Evolutionary conservation across 1,139 yeast species (phyloP), one percentile per base, ranked within the genome.

Genomic region (Geotrichum klebahnii): DNA sequence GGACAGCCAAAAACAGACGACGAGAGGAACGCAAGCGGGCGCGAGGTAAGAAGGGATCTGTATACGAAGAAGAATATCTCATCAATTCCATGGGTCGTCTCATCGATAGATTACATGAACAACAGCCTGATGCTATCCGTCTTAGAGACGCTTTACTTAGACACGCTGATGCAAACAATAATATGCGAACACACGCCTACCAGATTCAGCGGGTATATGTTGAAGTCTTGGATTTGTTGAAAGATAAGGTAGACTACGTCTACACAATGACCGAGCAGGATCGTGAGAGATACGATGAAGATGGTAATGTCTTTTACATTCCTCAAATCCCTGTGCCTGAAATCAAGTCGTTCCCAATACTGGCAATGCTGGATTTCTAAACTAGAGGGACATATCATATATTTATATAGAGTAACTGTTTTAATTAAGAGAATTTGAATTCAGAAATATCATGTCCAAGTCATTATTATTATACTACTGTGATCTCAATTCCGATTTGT

Each of bases 11-110:
- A 70, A 92, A 90, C 67, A 80, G 82, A 56, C 87, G 96, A 67
- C 80, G 98, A 60, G 97, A 92, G 68, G 98, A 92, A 66, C 81
- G 98, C 62, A 94, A 94, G 71, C 79, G 82, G 56, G 99, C 98
- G 1, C 81, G 96, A 61, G 98, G 98, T 53, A 87, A 95, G 73
- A 92, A 92, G 72, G 97, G 97, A 38, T 90, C 97, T 3, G 85
- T 92, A 17, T 92, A 92, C 63, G 98, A 92, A 68, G 98, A 94
- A 65, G 98, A 92, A 66, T 94, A 94, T 65, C 78, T 94, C 53
- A 83, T 92, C 52, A 80, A 78, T 59, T 89, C 97, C 1, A 82
- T 88, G 57, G 95, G 95, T 4, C 79, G 99, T 62, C 75, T 94
- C 63, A 71, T 89, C 44, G 97, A 88, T 55, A 79, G 98, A 60